A percentile compares a stretch with the other conserved stretches of the same genome.
Conservation (phyloP, 805 yeast genomes). For the Saccharomycopsis synnaedendra region DNA sequence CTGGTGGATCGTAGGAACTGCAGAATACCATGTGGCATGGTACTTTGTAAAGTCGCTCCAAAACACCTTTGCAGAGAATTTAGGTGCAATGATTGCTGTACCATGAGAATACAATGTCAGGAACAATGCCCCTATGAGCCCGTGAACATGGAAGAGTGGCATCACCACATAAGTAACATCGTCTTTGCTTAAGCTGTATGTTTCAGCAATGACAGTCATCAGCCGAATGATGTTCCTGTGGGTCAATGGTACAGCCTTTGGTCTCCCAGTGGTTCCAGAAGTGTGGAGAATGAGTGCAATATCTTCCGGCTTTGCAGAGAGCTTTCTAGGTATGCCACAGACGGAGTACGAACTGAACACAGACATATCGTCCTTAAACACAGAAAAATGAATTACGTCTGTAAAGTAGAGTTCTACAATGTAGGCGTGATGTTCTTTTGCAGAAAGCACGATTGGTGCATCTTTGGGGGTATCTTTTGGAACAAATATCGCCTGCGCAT, state of each 20-base stretch:
- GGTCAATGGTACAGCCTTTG: slow-evolving; percentile 64
- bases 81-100: slow-evolving; percentile 46
- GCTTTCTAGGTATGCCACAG: not conserved
- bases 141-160: slow-evolving; percentile 76
- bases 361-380: slow-evolving; percentile 32
- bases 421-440: slow-evolving; percentile 33
- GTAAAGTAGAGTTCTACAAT: slow-evolving; percentile 44
- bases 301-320: slow-evolving; percentile 32
- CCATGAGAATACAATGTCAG: slow-evolving; percentile 54
- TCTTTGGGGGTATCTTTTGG: slow-evolving; percentile 29
- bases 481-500: slow-evolving; percentile 46
- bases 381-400: slow-evolving; percentile 15
- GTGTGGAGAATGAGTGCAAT: slow-evolving; percentile 61
- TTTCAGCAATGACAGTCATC: slow-evolving; percentile 44
- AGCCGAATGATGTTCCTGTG: slow-evolving; percentile 53
- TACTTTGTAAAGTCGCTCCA: slow-evolving; percentile 44
- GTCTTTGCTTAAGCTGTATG: slow-evolving; percentile 36
- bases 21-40: slow-evolving; percentile 60
- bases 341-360: slow-evolving; percentile 18
- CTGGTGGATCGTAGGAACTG: slow-evolving; percentile 69
- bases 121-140: slow-evolving; percentile 53
- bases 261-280: slow-evolving; percentile 68
- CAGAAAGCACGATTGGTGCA: slow-evolving; percentile 33
- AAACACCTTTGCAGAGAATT: slow-evolving; percentile 48
- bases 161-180: slow-evolving; percentile 57